These are phyloP conservation scores for Aspergillus aculeatus DNA, from an alignment of 2,329 filamentous ascomycete genomes.

Conservation along the genomic window DNA sequence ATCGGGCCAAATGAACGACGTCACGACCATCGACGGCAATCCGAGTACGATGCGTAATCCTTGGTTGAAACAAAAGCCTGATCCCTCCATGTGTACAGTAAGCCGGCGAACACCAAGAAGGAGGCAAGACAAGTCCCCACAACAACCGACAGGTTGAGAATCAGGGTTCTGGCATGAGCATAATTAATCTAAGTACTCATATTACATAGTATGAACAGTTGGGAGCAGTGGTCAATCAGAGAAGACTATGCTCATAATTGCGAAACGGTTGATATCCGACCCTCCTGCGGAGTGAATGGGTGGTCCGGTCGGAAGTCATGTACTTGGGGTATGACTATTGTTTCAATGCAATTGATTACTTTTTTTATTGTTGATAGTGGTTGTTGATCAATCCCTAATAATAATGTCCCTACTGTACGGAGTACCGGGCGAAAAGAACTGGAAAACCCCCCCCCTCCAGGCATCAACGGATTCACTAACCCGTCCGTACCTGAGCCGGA, in stretches of 20 bases:
- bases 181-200: background rate
- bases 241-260: background rate
- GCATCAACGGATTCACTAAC: constrained; percentile 16
- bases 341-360: background rate
- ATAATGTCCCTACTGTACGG: background rate
- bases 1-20: background rate
- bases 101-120: background rate
- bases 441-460: constrained; percentile 7
- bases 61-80: background rate
- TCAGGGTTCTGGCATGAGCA: background rate
- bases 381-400: constrained; percentile 11
- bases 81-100: background rate
- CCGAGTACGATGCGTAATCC: constrained; percentile 4
- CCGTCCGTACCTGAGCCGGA: constrained; percentile 20
- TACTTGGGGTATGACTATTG: background rate
- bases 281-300: background rate
- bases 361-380: background rate
- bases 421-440: constrained; percentile 17
- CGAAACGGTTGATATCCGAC: background rate
- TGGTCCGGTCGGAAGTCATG: background rate
- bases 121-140: background rate
- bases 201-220: background rate
- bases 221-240: background rate
- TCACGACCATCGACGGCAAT: background rate
- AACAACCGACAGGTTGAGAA: background rate